Evolutionary conservation across 306 rosid genomes (phyloP).

Genomic region (Cucurbita argyrosperma): DNA sequence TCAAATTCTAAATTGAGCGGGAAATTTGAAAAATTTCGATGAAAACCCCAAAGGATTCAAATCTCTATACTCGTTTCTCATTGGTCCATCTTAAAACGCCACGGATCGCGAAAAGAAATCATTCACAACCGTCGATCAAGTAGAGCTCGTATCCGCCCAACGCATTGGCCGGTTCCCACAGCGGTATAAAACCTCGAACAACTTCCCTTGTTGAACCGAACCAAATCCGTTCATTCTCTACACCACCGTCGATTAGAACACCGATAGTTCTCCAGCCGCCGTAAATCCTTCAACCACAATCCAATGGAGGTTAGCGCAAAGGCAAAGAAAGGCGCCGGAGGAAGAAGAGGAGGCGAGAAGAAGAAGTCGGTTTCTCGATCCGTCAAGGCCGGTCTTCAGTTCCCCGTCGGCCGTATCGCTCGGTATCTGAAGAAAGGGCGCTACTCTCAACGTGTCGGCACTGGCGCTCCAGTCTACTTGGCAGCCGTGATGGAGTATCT

Average conservation of each 20-base stretch:
- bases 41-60: neutral
- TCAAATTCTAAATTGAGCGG: neutral
- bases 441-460: slow-evolving; percentile 4
- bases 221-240: neutral
- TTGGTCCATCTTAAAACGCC: neutral
- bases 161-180: neutral
- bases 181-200: neutral
- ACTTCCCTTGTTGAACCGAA: neutral
- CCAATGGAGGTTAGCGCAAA: neutral
- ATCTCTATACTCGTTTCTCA: neutral
- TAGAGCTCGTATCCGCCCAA: neutral
- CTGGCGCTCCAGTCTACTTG: slow-evolving; percentile 10
- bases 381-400: slow-evolving; percentile 8
- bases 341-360: slow-evolving; percentile 9
- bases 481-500: slow-evolving; percentile 8
- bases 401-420: slow-evolving; percentile 11
- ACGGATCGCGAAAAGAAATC: neutral
- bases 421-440: slow-evolving; percentile 7
- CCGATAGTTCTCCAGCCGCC: neutral
- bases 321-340: slow-evolving; percentile 4
- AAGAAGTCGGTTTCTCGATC: slow-evolving; percentile 11
- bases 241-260: neutral
- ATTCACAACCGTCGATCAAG: neutral
- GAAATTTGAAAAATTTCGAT: neutral
- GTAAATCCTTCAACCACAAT: no score